phyloP scores from a whole-genome alignment of 2,329 filamentous ascomycete species.

The Clarireedia monteithiana region DNA sequence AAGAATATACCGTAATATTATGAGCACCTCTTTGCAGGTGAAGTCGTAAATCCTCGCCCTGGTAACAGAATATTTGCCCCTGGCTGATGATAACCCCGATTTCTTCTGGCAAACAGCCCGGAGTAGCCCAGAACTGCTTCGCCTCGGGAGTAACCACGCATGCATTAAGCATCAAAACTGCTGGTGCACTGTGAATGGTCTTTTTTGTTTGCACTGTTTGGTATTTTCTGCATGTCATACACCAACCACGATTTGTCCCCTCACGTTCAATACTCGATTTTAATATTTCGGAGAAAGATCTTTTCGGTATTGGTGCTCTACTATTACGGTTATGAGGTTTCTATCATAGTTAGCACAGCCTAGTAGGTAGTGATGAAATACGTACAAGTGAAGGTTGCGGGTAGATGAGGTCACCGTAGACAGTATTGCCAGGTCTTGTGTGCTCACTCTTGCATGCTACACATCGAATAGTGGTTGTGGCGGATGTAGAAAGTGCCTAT shows the following conservation, averaged over 20 bases:
- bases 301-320: conserved; percentile 45
- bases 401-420: conserved; percentile 82
- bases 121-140: conserved; percentile 76
- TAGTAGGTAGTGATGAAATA: background rate
- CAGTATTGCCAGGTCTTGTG: conserved; percentile 67
- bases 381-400: conserved; percentile 37
- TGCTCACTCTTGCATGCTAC: conserved; percentile 84
- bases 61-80: conserved; percentile 90
- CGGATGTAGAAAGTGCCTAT: conserved; percentile 59
- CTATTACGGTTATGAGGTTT: conserved; percentile 42
- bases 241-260: conserved; percentile 87
- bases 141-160: conserved; percentile 65
- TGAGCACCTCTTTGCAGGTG: conserved; percentile 74
- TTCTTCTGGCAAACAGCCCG: conserved; percentile 87
- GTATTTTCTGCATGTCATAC: conserved; percentile 81
- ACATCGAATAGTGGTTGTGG: conserved; percentile 70
- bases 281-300: conserved; percentile 82
- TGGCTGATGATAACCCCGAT: conserved; percentile 87
- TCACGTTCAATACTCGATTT: conserved; percentile 88
- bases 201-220: conserved; percentile 81
- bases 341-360: conserved; percentile 25
- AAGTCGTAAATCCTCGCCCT: conserved; percentile 79
- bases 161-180: conserved; percentile 84
- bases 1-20: conserved; percentile 80
- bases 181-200: conserved; percentile 72